Base-by-base conservation (phyloP, 352 stramenopile genomes). In the Thalassiosira ordinaria region DNA sequence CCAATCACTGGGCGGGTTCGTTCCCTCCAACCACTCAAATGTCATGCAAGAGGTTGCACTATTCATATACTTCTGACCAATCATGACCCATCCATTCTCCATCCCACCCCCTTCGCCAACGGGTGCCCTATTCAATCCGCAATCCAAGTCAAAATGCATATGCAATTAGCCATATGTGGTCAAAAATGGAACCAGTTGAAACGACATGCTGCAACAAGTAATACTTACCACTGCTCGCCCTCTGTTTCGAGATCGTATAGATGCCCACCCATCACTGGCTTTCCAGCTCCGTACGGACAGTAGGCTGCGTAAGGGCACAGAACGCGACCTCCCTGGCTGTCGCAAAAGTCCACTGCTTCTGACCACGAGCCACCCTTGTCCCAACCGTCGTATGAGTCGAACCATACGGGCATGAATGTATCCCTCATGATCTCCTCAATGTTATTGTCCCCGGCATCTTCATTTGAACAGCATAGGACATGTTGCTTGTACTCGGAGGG, bases 41-140 rank as follows among this genome's bases (percentile, higher is more conserved):
- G 16, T 8, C 55, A 76, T 78, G 33, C 77, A 85, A 4, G 77
- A 80, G 0, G 77, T 85, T 0, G 65, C 64, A 33, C 24, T 33
- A 61, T 85, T 85, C 8, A 53, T 31, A 53, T 74, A 70, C 39
- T 77, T 80, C 47, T 73, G 68, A 47, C 77, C 77, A 57, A 85
- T 70, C 65, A 71, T 60, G 9, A 82, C 27, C 72, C 72, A 80
- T 35, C 46, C 0, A 47, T 80, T 64, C n/a, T 46, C 24, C n/a
- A 24, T 41, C 18, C 27, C 51, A 9, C 51, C 39, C 13, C n/a
- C n/a, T n/a, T n/a, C n/a, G n/a, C n/a, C n/a, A n/a, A n/a, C n/a
- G n/a, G n/a, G n/a, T n/a, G n/a, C n/a, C n/a, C n/a, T n/a, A n/a
- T n/a, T n/a, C n/a, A n/a, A n/a, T n/a, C n/a, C n/a, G n/a, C n/a